These are phyloP conservation scores for Martensiomyces pterosporus DNA, from an alignment of 192 early-diverging fungal species.

Conservation along the genomic window DNA sequence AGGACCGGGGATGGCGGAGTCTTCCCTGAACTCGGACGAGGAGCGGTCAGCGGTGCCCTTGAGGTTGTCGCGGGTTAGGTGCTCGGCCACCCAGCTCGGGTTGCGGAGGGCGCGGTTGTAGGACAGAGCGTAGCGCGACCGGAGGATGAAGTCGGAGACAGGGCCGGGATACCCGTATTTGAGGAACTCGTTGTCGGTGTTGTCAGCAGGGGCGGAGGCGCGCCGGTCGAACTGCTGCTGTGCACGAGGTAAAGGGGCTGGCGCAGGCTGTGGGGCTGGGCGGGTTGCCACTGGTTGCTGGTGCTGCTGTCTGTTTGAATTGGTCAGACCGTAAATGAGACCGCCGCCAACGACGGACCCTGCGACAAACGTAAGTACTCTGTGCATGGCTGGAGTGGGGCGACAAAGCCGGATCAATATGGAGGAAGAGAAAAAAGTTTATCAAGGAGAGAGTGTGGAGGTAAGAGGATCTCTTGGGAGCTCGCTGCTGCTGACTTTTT, in stretches of 20 bases:
- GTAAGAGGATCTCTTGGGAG: no score
- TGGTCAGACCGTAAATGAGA: conserved; percentile 24
- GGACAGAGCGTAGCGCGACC: conserved; percentile 67
- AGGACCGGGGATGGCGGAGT: conserved; percentile 59
- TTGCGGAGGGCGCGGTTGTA: conserved; percentile 74
- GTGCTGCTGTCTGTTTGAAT: not conserved
- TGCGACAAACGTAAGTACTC: conserved; percentile 40
- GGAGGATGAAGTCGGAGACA: conserved; percentile 65
- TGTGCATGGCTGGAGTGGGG: conserved; percentile 40
- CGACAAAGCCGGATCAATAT: not conserved
- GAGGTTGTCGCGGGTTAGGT: conserved; percentile 59
- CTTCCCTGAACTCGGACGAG: conserved; percentile 75
- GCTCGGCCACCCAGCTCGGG: conserved; percentile 75
- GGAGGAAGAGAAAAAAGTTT: conserved; percentile 1
- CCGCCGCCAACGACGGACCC: conserved; percentile 42
- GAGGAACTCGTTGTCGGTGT: conserved; percentile 33
- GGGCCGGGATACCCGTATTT: conserved; percentile 57
- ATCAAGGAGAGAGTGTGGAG: not conserved
- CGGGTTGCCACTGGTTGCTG: conserved; percentile 1
- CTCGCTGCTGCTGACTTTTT: no score
- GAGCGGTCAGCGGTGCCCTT: conserved; percentile 53
- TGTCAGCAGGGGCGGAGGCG: conserved; percentile 13
- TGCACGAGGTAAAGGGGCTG: conserved; percentile 9
- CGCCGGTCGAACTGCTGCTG: no score
- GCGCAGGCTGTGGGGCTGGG: not conserved